phyloP scores from a whole-genome alignment of 331 rosid species.

The Pyrus hybrid region DNA sequence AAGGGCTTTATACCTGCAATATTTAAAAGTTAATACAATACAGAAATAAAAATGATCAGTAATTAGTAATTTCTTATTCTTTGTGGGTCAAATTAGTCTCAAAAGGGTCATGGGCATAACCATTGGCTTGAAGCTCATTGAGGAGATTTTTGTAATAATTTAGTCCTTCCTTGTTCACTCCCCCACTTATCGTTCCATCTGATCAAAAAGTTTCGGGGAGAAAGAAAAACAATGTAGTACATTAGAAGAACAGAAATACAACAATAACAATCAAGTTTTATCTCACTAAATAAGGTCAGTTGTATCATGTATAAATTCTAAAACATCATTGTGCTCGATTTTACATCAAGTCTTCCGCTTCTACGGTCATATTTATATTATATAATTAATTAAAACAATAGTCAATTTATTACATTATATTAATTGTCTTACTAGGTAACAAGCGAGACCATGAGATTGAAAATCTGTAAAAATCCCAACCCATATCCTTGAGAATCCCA shows the following conservation, averaged over 20 bases:
- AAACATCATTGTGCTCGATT: no score
- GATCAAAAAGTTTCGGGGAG: not conserved
- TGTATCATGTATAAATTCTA: no score
- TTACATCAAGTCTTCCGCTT: no score
- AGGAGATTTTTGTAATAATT: not conserved
- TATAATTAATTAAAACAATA: no score
- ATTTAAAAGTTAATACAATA: not conserved
- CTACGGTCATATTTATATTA: no score
- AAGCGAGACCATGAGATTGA: conserved; percentile 7
- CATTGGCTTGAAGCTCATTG: not conserved
- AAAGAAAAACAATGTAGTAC: not conserved
- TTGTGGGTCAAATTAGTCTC: not conserved
- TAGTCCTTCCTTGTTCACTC: not conserved
- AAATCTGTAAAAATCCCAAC: conserved; percentile 6
- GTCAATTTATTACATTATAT: no score
- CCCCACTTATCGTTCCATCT: not conserved
- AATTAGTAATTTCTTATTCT: no score
- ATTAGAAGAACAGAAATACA: no score
- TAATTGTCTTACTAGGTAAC: conserved; percentile 2
- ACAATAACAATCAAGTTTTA: no score
- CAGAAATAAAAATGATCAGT: not conserved
- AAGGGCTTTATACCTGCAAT: not conserved
- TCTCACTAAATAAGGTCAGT: no score
- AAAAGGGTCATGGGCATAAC: not conserved
- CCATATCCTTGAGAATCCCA: conserved; percentile 1